Evolutionary conservation across 2,329 filamentous ascomycete species (phyloP).

Genomic region (Aspergillus sp.): DNA sequence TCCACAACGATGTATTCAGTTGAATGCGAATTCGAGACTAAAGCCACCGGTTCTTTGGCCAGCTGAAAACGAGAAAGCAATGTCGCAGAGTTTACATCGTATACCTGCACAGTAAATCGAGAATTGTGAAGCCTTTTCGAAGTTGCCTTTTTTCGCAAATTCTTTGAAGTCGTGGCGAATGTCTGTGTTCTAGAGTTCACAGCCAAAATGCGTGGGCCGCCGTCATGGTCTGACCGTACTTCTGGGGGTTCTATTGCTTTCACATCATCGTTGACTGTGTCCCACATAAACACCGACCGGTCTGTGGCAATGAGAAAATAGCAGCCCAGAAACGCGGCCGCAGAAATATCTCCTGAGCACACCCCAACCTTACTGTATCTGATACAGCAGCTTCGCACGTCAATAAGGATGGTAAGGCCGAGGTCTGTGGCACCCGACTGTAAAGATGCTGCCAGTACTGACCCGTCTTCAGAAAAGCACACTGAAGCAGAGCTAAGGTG

Average conservation of each 20-base stretch:
- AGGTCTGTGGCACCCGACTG: conserved; percentile 46
- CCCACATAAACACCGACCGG: conserved; percentile 70
- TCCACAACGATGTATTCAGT: conserved; percentile 77
- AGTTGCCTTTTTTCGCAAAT: conserved; percentile 9
- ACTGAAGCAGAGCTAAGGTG: conserved; percentile 60
- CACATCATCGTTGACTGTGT: conserved; percentile 76
- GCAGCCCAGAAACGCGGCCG: conserved; percentile 69
- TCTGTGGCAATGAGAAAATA: conserved; percentile 75
- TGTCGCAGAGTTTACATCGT: conserved; percentile 60
- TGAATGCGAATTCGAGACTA: conserved; percentile 63
- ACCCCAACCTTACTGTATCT: conserved; percentile 67
- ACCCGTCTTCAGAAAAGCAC: conserved; percentile 80
- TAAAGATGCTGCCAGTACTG: conserved; percentile 67
- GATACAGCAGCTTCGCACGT: conserved; percentile 67
- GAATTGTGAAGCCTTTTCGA: conserved; percentile 48
- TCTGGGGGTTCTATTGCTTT: conserved; percentile 64
- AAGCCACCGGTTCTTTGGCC: conserved; percentile 61
- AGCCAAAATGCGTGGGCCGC: conserved; percentile 53
- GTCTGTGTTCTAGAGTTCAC: conserved; percentile 65
- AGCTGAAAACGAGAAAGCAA: conserved; percentile 59
- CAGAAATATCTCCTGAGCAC: conserved; percentile 64
- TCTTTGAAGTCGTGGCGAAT: conserved; percentile 62
- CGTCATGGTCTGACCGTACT: conserved; percentile 8
- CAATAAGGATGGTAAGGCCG: conserved; percentile 72
- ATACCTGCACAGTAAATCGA: conserved; percentile 60